These are phyloP conservation scores for Zygosaccharomyces pseudobailii DNA, from an alignment of 1,139 yeast species.

Conservation along the genomic window DNA sequence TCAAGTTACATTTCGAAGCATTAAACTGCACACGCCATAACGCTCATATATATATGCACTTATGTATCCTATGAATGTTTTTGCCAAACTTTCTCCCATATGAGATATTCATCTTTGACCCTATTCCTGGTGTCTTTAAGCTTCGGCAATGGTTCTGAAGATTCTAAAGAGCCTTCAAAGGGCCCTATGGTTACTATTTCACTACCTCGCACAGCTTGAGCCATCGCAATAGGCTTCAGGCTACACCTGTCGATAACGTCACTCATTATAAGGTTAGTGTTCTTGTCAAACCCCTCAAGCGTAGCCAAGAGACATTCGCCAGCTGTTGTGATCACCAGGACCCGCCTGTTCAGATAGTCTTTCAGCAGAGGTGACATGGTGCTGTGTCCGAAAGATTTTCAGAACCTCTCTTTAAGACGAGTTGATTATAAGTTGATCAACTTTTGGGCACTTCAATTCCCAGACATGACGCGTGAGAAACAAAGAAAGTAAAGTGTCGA, in stretches of 20 bases:
- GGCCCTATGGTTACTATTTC: slow-evolving; percentile 74
- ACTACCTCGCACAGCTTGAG: slow-evolving; percentile 68
- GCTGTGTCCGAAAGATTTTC: neutral
- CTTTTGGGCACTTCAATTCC: neutral
- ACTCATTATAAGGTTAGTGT: slow-evolving; percentile 66
- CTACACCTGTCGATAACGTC: slow-evolving; percentile 52
- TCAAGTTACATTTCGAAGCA: slow-evolving; percentile 20
- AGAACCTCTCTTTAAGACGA: neutral
- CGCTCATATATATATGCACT: slow-evolving; percentile 20
- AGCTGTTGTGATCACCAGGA: slow-evolving; percentile 76
- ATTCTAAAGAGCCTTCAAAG: slow-evolving; percentile 46
- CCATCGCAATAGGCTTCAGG: slow-evolving; percentile 23
- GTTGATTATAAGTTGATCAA: neutral
- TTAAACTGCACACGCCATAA: slow-evolving; percentile 2
- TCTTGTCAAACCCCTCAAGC: slow-evolving; percentile 76
- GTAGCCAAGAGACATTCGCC: slow-evolving; percentile 67
- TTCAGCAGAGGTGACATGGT: slow-evolving; percentile 32
- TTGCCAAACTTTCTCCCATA: slow-evolving; percentile 29
- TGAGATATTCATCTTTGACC: slow-evolving; percentile 29
- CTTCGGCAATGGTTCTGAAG: slow-evolving; percentile 10
- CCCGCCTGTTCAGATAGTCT: slow-evolving; percentile 39
- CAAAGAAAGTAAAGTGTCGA: neutral
- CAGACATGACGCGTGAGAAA: neutral
- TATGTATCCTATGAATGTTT: slow-evolving; percentile 13
- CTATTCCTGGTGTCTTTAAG: slow-evolving; percentile 38